Evolutionary conservation across 2,329 filamentous ascomycete species (phyloP).

Genomic region (Botrytis tulipae): DNA sequence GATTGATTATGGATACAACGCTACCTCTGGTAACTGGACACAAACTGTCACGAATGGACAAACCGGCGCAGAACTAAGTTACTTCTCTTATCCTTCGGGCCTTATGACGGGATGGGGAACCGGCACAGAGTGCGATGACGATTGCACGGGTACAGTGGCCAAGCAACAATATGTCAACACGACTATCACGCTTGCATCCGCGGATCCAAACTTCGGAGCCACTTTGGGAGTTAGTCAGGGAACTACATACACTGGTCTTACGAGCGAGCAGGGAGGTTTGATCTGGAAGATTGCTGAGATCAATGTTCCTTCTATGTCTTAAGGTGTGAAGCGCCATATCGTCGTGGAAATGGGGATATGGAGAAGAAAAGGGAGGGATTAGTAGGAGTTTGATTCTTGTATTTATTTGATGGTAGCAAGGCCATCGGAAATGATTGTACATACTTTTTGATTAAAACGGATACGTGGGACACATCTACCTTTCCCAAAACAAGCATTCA

Average conservation of each 20-base stretch:
- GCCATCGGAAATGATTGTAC: neutral
- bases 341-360: neutral
- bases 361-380: neutral
- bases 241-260: conserved; percentile 40
- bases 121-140: conserved; percentile 43
- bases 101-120: conserved; percentile 43
- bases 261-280: conserved; percentile 39
- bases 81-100: conserved; percentile 40
- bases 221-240: conserved; percentile 36
- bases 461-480: neutral
- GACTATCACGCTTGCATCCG: conserved; percentile 41
- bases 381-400: neutral
- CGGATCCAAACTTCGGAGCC: conserved; percentile 38
- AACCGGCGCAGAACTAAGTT: conserved; percentile 39
- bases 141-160: conserved; percentile 43
- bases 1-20: conserved; percentile 35
- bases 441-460: neutral
- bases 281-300: conserved; percentile 43
- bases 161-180: conserved; percentile 43
- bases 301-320: conserved; percentile 39
- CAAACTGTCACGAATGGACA: conserved; percentile 40
- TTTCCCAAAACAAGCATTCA: neutral
- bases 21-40: conserved; percentile 28
- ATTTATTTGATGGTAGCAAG: neutral
- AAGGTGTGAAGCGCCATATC: neutral